Base-by-base conservation (phyloP, 1,139 yeast genomes). In the Candida labiduridarum region DNA sequence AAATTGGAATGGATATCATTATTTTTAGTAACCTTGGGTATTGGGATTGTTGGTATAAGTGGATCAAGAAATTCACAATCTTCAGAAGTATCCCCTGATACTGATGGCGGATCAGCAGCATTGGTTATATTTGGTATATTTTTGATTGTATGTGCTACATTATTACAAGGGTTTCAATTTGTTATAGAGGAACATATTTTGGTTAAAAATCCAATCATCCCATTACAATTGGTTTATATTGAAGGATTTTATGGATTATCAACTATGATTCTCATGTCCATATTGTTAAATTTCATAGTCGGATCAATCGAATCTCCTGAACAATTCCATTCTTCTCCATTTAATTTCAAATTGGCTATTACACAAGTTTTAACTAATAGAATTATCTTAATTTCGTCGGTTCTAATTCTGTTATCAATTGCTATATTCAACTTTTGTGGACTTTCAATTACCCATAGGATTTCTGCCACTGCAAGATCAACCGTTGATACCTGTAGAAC, bases 401-500 rank as follows among this genome's bases (percentile, higher is more conserved):
- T 85, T 1, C 69, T 80, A 34, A 87, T 87, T 55, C 86, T 89
- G 94, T 49, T 84, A 1, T 85, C 89, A 8, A 87, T 89, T 58
- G 83, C 92, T 1, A 62, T 79, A 7, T 89, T 89, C 75, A 89
- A 89, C 65, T 85, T 78, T 63, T 84, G 85, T 58, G 96, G 96
- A 0, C 78, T 88, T 45, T 78, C 89, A 3, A 73, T 89, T 43
- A 89, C 96, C 2, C 78, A 80, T 47, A 68, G 71, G 47, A 66
- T 87, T 48, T 84, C 88, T 48, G 96, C 96, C 34, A 88, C 96
- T 0, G 78, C 94, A 2, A 76, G 96, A 61, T 83, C 91, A 16
- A 89, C 96, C 1, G 80, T 89, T 44, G 96, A 89, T 61, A 85
- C 92, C 0, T 85, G 89, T 55, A 77, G 96, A 59, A 88, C 96